Evolutionary conservation across 208 protist species (phyloP).

Genomic region (Trichomonas gallinae): DNA sequence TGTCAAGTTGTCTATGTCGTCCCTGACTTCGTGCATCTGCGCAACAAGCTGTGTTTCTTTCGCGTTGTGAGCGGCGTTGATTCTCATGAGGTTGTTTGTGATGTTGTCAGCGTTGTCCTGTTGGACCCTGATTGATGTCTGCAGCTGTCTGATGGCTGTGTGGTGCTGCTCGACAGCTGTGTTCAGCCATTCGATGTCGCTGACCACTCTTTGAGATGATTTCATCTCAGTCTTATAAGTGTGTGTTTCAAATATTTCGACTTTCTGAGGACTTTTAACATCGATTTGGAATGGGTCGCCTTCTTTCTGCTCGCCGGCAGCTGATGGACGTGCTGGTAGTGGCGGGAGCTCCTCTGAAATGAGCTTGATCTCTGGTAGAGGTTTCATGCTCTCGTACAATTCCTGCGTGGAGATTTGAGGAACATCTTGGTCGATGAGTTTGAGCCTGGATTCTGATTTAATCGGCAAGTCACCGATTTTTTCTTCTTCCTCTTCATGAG

Average conservation of each 20-base stretch:
- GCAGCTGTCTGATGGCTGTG: neutral
- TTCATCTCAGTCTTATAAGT: neutral
- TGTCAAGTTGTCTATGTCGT: neutral
- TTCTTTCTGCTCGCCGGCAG: neutral
- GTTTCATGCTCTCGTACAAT: neutral
- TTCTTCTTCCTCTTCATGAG: neutral
- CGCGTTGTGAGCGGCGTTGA: neutral
- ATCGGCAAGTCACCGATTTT: neutral
- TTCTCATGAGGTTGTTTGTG: neutral
- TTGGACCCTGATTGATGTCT: neutral
- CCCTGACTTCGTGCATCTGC: neutral
- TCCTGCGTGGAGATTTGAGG: neutral
- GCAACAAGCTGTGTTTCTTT: neutral
- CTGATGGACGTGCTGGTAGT: too few relatives aligned
- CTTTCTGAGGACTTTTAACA: neutral
- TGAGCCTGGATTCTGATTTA: neutral
- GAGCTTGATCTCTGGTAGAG: neutral
- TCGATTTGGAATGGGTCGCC: neutral
- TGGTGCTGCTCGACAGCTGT: neutral
- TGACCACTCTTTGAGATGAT: neutral
- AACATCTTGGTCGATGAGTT: neutral
- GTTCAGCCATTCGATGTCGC: neutral
- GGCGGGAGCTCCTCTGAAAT: neutral
- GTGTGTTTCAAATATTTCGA: neutral
- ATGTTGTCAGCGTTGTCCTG: neutral